Conservation (phyloP, 768 basidiomycete genomes). For the Amanita fuliginea region DNA sequence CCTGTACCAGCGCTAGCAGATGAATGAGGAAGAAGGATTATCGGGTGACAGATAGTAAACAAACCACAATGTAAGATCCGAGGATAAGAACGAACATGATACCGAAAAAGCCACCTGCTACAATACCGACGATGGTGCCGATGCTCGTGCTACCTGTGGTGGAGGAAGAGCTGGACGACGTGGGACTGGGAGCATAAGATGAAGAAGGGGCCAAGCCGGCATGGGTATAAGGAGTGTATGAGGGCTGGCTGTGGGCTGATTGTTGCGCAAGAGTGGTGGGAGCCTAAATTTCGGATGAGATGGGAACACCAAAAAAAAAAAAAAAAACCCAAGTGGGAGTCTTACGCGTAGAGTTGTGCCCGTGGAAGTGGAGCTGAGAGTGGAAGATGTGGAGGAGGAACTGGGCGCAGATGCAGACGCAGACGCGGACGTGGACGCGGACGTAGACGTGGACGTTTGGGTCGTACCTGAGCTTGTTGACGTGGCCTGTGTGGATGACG, state of each 20-base stretch:
- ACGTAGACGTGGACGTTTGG: slow-evolving; percentile 13
- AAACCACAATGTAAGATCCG: slow-evolving; percentile 25
- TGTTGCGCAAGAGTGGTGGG: not conserved
- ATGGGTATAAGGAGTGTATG: not conserved
- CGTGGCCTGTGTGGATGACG: not conserved
- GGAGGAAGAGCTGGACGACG: not conserved
- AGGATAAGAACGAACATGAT: slow-evolving; percentile 23
- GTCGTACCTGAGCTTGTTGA: slow-evolving; percentile 1
- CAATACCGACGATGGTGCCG: slow-evolving; percentile 29
- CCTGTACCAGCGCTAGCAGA: not conserved
- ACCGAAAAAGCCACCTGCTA: slow-evolving; percentile 28
- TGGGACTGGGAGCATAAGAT: not conserved
- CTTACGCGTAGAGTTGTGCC: not conserved
- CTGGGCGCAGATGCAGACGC: slow-evolving; percentile 8
- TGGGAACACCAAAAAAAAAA: not conserved
- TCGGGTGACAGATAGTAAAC: slow-evolving; percentile 7
- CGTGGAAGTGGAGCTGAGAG: not conserved
- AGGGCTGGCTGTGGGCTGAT: not conserved
- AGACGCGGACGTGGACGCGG: slow-evolving; percentile 10
- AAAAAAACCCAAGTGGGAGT: not conserved
- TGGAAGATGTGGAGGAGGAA: not conserved
- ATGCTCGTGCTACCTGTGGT: slow-evolving; percentile 17
- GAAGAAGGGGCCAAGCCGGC: not conserved
- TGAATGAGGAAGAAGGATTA: not conserved
- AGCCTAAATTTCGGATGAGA: not conserved